Base-by-base conservation (phyloP, 805 yeast species). In the Kluyveromyces starmeri region DNA sequence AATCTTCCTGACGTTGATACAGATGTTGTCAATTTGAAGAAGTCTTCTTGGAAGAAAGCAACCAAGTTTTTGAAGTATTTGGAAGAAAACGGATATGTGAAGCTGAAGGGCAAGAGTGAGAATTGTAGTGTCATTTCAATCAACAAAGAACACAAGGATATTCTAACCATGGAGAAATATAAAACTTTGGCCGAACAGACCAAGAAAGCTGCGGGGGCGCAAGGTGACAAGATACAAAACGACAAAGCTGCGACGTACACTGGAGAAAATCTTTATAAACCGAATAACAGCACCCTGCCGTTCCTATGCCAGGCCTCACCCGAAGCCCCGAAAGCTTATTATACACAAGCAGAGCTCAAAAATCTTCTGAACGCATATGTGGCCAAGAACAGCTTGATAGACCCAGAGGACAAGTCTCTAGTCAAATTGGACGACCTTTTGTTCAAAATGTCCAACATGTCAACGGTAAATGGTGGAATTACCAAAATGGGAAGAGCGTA, bases 1-100 rank as follows among this genome's bases (percentile, higher is more conserved):
- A 83, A 85, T 56, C 57, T 89, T n/a, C 94, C 95, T 0, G 66
- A 71, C 1, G 69, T 81, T 36, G 79, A 75, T 46, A 50, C 62
- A 4, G 54, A 60, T 18, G 58, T 59, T 33, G 70, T 78, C 25
- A 77, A 71, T 44, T 70, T 82, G 39, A 88, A 86, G 56, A 80
- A 75, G 50, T 77, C 95, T 0, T 73, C 86, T 3, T 89, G 94
- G 94, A 86, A 83, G 56, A 89, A 89, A 51, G 75, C 89, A 4
- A 71, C 86, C 10, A 88, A 86, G 54, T 85, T 79, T 49, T 60
- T 89, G 36, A 89, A 85, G 51, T 77, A 82, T 5, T 84, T 88
- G 78, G 95, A 83, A 44, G 89, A 85, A 53, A 67, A 68, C 28
- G 74, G 75, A 1, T 71, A 78, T 36, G 41, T 92, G 15, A 75